phyloP scores from a whole-genome alignment of 208 protist species.

The Wallacemonas rigidus region DNA sequence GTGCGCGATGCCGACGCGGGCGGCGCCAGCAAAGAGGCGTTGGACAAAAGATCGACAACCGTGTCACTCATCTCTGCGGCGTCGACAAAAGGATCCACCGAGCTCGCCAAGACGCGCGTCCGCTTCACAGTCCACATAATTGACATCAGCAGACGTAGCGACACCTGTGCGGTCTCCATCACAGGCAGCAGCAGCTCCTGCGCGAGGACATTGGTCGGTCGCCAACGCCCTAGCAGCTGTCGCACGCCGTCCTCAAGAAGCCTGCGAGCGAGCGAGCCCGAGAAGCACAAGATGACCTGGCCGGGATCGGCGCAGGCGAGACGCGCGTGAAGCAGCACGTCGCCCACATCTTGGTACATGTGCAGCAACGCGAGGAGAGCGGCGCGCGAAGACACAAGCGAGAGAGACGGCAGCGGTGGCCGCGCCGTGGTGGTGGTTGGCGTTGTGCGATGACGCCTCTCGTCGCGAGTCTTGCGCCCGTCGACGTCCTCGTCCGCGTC shows the following conservation, averaged over 20 bases:
- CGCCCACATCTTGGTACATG: constrained; percentile 51
- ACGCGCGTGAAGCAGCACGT: constrained; percentile 35
- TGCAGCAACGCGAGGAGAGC: constrained; percentile 25
- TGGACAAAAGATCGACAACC: constrained; percentile 28
- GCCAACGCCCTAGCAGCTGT: constrained; percentile 33
- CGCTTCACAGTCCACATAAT: constrained; percentile 31
- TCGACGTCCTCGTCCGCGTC: background rate
- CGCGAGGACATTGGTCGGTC: constrained; percentile 34
- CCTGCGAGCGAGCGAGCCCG: constrained; percentile 22
- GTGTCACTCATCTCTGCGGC: constrained; percentile 17
- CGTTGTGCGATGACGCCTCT: background rate
- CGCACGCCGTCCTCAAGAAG: constrained; percentile 36
- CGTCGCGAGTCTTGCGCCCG: too few species aligned
- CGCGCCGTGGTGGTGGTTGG: constrained; percentile 11
- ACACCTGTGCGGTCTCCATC: constrained; percentile 28
- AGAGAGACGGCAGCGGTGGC: background rate
- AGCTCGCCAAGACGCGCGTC: constrained; percentile 31
- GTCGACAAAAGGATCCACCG: constrained; percentile 32
- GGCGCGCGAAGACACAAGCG: constrained; percentile 12
- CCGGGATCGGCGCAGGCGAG: constrained; percentile 56
- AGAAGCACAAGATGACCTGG: constrained; percentile 40
- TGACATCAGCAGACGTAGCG: constrained; percentile 30
- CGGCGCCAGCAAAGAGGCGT: constrained; percentile 35
- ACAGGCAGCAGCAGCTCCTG: constrained; percentile 29
- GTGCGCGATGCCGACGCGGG: background rate